These are phyloP conservation scores for Xylariomycetidae sp. DNA, from an alignment of 2,329 filamentous ascomycete genomes.

Conservation along the genomic window DNA sequence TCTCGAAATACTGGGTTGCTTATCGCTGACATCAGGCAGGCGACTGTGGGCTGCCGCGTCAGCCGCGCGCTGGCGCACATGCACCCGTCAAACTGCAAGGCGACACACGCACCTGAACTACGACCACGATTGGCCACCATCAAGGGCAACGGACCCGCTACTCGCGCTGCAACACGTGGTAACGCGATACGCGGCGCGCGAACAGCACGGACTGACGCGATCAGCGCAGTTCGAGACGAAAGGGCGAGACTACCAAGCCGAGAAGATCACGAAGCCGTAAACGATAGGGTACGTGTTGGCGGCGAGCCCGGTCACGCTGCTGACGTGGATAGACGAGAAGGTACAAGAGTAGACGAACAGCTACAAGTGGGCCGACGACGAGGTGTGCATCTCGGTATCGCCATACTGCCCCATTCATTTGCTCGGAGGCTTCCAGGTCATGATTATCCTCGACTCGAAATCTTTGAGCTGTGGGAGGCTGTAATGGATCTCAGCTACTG, in stretches of 20 bases:
- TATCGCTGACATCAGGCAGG: constrained; percentile 32
- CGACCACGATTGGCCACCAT: constrained; percentile 40
- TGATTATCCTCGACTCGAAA: too few species aligned
- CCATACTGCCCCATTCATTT: too few species aligned
- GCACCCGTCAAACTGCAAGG: constrained; percentile 52
- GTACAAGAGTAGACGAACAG: constrained; percentile 68
- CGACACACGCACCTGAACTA: constrained; percentile 59
- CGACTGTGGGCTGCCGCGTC: constrained; percentile 65
- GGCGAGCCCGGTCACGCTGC: constrained; percentile 63
- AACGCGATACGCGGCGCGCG: constrained; percentile 44
- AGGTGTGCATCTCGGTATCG: constrained; percentile 68
- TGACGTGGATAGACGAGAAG: constrained; percentile 80
- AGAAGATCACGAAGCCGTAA: constrained; percentile 64
- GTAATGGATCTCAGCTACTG: too few species aligned
- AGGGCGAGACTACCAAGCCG: constrained; percentile 51
- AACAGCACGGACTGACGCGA: constrained; percentile 46
- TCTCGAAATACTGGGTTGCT: neutral
- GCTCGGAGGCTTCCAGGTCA: too few species aligned
- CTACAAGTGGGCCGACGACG: constrained; percentile 70
- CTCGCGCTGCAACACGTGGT: constrained; percentile 51
- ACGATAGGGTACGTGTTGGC: constrained; percentile 64
- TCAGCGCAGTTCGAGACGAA: constrained; percentile 51
- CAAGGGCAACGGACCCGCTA: constrained; percentile 44
- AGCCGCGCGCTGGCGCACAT: constrained; percentile 54
- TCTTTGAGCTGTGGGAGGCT: too few species aligned